These are phyloP conservation scores for Albophoma yamanashiensis DNA, from an alignment of 2,329 filamentous ascomycete genomes.

Conservation along the genomic window DNA sequence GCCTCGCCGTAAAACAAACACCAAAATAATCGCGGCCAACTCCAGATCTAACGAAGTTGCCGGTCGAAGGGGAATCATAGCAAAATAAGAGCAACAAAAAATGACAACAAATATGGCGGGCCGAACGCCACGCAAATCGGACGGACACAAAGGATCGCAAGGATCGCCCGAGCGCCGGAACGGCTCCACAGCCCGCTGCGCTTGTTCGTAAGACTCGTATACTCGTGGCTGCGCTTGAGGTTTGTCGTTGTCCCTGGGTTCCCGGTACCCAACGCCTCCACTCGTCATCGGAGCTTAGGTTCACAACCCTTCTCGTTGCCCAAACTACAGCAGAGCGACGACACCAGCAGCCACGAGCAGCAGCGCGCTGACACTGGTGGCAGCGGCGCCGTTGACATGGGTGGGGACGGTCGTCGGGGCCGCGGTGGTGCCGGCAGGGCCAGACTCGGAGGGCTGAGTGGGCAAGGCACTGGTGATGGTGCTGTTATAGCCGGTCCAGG, in stretches of 20 bases:
- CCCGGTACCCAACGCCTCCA: conserved; percentile 11
- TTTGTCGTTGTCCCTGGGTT: conserved; percentile 5
- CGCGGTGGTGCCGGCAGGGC: conserved; percentile 5
- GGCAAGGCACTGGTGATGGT: conserved; percentile 16
- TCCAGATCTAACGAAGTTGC: conserved; percentile 2
- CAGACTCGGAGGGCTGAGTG: conserved; percentile 11
- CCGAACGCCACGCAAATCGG: conserved; percentile 9
- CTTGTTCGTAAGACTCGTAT: conserved; percentile 20
- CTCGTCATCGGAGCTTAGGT: conserved; percentile 10
- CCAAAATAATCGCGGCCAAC: conserved; percentile 7
- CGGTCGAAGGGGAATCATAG: conserved; percentile 11
- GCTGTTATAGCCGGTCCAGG: conserved; percentile 20
- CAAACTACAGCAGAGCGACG: conserved; percentile 22
- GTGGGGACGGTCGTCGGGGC: conserved; percentile 10
- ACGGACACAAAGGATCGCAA: conserved; percentile 4
- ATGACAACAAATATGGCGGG: conserved; percentile 5
- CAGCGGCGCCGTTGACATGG: conserved; percentile 16
- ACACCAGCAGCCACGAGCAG: conserved; percentile 24
- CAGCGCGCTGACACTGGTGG: conserved; percentile 23
- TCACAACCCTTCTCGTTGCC: not conserved
- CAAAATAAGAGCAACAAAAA: conserved; percentile 1
- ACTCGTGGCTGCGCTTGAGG: conserved; percentile 19
- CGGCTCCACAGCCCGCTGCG: not conserved
- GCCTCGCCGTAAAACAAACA: conserved; percentile 7
- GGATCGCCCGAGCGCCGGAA: not conserved